Conservation (phyloP, 2,329 filamentous ascomycete species). For the Zarea fungicola region DNA sequence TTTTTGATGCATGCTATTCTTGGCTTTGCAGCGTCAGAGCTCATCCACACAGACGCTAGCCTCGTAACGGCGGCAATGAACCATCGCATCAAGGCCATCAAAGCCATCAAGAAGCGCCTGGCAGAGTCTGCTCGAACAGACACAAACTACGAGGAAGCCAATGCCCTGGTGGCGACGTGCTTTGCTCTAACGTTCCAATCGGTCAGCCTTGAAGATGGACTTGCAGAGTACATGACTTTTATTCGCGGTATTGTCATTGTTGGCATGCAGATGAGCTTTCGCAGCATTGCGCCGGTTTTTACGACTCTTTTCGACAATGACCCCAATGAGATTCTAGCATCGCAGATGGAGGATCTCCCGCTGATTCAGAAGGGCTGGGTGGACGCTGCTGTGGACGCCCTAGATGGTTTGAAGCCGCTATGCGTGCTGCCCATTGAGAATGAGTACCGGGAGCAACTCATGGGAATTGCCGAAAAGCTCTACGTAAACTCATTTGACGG, state of each 20-base stretch:
- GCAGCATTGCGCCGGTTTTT: conserved; percentile 46
- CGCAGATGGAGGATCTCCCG: conserved; percentile 41
- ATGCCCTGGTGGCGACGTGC: conserved; percentile 55
- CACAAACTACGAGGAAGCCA: conserved; percentile 47
- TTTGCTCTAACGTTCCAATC: conserved; percentile 57
- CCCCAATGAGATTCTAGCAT: conserved; percentile 36
- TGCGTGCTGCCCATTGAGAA: conserved; percentile 38
- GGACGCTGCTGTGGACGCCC: conserved; percentile 40
- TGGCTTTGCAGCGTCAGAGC: conserved; percentile 61
- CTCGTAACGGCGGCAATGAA: conserved; percentile 54
- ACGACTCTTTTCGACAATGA: conserved; percentile 39
- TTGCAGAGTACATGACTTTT: conserved; percentile 57
- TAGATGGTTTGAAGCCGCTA: conserved; percentile 39
- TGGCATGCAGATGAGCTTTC: conserved; percentile 47
- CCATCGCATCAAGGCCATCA: conserved; percentile 62
- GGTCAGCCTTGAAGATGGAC: conserved; percentile 50
- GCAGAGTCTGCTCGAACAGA: conserved; percentile 35
- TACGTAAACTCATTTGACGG: conserved; percentile 49
- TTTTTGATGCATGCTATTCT: conserved; percentile 68
- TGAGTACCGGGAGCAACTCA: conserved; percentile 40
- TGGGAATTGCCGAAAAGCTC: conserved; percentile 45
- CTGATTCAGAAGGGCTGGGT: conserved; percentile 40
- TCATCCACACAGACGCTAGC: conserved; percentile 45
- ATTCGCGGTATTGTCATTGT: conserved; percentile 53
- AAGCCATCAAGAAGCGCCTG: conserved; percentile 53